A percentile compares a stretch with the other conserved stretches of the same genome.
These are phyloP conservation scores for Pseudohyphozyma bogoriensis DNA, from an alignment of 768 basidiomycete species.

Conservation along the genomic window DNA sequence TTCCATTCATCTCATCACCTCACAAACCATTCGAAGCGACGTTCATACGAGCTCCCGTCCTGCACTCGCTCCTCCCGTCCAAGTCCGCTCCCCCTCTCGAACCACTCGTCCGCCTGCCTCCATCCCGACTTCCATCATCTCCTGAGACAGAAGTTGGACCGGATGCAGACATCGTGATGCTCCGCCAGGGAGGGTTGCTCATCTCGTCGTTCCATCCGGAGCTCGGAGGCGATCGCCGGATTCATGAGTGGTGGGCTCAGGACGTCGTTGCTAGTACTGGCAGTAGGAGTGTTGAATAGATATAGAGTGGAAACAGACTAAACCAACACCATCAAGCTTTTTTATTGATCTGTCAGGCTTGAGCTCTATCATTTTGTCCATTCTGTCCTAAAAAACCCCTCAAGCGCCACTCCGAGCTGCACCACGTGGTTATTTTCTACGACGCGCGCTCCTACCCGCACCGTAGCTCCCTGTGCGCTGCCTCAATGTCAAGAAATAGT, in stretches of 20 bases:
- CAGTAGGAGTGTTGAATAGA: no score
- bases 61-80: constrained; percentile 35
- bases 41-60: constrained; percentile 80
- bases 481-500: no score
- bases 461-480: no score
- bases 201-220: constrained; percentile 93
- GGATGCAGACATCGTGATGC: constrained; percentile 60
- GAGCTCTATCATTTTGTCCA: no score
- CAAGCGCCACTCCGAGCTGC: no score
- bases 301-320: no score
- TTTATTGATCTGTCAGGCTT: no score
- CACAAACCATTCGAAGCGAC: constrained; percentile 62
- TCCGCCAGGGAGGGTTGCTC: constrained; percentile 72
- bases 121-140: constrained; percentile 43
- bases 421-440: no score
- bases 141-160: constrained; percentile 12
- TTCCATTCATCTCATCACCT: constrained; percentile 54
- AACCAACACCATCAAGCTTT: no score
- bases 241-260: constrained; percentile 82
- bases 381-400: no score
- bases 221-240: constrained; percentile 65
- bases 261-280: no score
- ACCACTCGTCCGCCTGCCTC: constrained; percentile 60
- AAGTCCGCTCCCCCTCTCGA: constrained; percentile 45
- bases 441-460: no score